Evolutionary conservation across 768 basidiomycete genomes (phyloP), one percentile per base, ranked within the genome.

Genomic region (Tubosaeta sp.): DNA sequence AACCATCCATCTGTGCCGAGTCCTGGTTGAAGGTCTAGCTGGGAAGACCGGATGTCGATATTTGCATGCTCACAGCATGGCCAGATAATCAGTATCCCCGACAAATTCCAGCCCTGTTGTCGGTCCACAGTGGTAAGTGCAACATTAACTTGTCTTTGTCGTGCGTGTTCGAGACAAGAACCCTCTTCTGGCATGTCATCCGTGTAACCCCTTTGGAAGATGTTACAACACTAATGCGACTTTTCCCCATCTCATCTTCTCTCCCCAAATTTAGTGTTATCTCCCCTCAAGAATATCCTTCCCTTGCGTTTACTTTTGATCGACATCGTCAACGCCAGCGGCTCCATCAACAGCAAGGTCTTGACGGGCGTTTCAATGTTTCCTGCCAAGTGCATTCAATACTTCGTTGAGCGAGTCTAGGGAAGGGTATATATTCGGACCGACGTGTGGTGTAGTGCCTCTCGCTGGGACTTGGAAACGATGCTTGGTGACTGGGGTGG

Each of bases 291-390:
- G 48, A 60, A 66, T 49, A 63, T 41, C 49, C 59, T 58, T 13
- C 59, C 61, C 44, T 49, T 61, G 30, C 64, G 59, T 42, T 55
- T 66, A 11, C 61, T 60, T 38, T 45, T 66, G 46, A 61, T 38
- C 3, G 54, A 63, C 58, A 51, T 60, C 5, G 55, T 45, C n/a
- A 53, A 49, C 13, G 54, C 53, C 6, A 60, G 51, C 13, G 63
- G 53, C 31, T 65, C 52, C 52, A 43, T 55, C 46, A 57, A 44
- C 35, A 59, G 6, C 43, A 65, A 62, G 0, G 47, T 3, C 25
- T 55, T 65, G 29, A 55, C 39, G 2, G 60, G 62, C 3, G 62
- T 64, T 51, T 62, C 55, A 21, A 48, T 41, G 38, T 46, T 52
- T 49, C 36, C 63, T 59, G 35, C 25, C 30, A 35, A 44, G 48